Percentiles rank a stretch among this genome's conserved stretches.
These are phyloP conservation scores for Candida gorgasii DNA, from an alignment of 805 yeast genomes.

Conservation along the genomic window DNA sequence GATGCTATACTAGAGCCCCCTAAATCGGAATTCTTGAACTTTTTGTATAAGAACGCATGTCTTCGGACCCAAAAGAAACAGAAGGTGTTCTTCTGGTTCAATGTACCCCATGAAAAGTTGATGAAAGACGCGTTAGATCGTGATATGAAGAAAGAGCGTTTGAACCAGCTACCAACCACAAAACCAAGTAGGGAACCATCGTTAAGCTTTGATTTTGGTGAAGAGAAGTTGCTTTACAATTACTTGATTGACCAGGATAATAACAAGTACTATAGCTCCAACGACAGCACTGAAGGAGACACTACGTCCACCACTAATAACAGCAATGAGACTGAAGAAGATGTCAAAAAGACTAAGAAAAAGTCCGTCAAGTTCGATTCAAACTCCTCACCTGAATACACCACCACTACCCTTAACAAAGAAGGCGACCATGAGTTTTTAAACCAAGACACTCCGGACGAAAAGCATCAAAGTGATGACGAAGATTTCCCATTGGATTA, in stretches of 20 bases:
- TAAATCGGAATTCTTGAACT: slow-evolving; percentile 78
- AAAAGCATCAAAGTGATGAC: slow-evolving; percentile 51
- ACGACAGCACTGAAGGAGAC: slow-evolving; percentile 16
- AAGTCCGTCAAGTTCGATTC: slow-evolving; percentile 8
- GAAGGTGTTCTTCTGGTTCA: slow-evolving; percentile 95
- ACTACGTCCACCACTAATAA: slow-evolving; percentile 8
- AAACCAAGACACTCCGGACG: slow-evolving; percentile 24
- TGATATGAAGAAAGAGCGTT: slow-evolving; percentile 77
- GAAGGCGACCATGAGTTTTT: slow-evolving; percentile 20
- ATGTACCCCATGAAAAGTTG: slow-evolving; percentile 89
- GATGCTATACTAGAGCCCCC: slow-evolving; percentile 90
- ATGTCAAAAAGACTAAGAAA: background rate
- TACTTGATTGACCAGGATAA: slow-evolving; percentile 49
- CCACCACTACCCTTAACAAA: slow-evolving; percentile 12
- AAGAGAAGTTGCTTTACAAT: slow-evolving; percentile 47
- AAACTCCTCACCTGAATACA: slow-evolving; percentile 13
- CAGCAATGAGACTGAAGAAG: slow-evolving; percentile 3
- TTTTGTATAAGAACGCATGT: slow-evolving; percentile 82
- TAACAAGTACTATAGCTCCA: slow-evolving; percentile 25
- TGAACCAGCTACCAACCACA: slow-evolving; percentile 68
- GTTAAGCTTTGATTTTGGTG: slow-evolving; percentile 67
- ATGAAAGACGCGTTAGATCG: slow-evolving; percentile 93
- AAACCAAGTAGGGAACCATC: slow-evolving; percentile 77
- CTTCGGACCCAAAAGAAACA: slow-evolving; percentile 94
- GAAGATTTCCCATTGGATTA: slow-evolving; percentile 75